Evolutionary conservation across 1,284 basidiomycete genomes (phyloP), one percentile per base, ranked within the genome.

Genomic region (Boletus subluridellus): DNA sequence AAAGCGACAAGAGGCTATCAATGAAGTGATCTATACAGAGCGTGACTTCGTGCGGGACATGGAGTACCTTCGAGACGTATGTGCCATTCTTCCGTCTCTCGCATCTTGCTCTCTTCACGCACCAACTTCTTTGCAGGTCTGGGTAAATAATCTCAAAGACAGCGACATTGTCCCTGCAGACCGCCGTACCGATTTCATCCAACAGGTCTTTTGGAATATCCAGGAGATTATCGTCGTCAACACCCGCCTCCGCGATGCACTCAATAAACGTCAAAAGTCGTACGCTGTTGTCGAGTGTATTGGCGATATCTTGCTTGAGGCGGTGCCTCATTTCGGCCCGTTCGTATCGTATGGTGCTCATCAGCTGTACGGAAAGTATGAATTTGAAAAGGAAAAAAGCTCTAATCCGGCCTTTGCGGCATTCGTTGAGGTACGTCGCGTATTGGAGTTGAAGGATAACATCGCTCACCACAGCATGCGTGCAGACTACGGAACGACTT

Each of bases 11-110:
- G 97, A 99, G 74, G 94, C 95, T 35, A 98, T 99, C 78, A 99
- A 99, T 73, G 97, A 99, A 78, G 93, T 98, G 63, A 96, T 98
- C 55, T 98, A 98, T 73, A 99, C 97, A 17, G 97, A 99, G 73
- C 85, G 95, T 21, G 95, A 98, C 77, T 99, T 98, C 75, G 95
- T 99, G 45, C 84, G 93, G 55, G 96, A 98, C 74, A 87, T 99
- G 83, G 97, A 99, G 74, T 99, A 99, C 72, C 82, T 99, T 46
- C 90, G 95, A 60, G 96, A 99, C 72, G 92, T 95, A 67, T 68
- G 90, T 76, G 4, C 56, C 32, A 34, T 49, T 56, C 32, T 49
- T 63, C 4, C 24, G 17, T 52, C 41, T 55, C 46, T 52, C 54
- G n/a, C 15, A 8, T 35, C 17, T n/a, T 45, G 21, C 5, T 30